Base-by-base conservation (phyloP, 2,329 filamentous ascomycete species). In the Blumeriella jaapii region DNA sequence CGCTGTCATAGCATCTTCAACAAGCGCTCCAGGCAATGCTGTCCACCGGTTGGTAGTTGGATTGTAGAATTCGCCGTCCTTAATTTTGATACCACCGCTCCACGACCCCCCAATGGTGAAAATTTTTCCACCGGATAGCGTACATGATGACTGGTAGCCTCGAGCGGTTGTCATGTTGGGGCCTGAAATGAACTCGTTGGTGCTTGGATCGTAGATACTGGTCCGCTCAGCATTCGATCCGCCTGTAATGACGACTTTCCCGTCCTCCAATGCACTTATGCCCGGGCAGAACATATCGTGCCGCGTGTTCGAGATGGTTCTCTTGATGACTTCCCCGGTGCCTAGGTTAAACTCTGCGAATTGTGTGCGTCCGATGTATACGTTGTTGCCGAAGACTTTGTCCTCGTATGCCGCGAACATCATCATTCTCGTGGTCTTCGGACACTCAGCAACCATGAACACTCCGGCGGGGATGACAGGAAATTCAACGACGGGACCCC, bases 1-100 rank as follows among this genome's bases (percentile, higher is more conserved):
- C 12, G 28, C 29, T 3, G 69, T 76, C 16, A 71, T 54, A 55
- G 72, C 71, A 0, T 63, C 62, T 13, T 57, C 58, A 4, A 66
- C 64, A 7, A 58, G 53, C 10, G 61, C 60, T 15, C 60, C 61
- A 1, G 56, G 46, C 0, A 72, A 50, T 13, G 55, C 44, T 0
- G 56, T 62, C 70, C 70, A 76, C 2, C 51, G 49, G 24, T 67
- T 61, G 5, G 54, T 47, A 2, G 40, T 48, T 0, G 65, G 61
- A 38, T 67, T 55, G 47, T 62, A 73, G 14, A 72, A 51, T 46
- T 77, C 72, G 26, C 33, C 34, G 15, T 17, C 17, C 23, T 38
- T 41, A 2, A 29, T 29, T n/a, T 29, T 29, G 9, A 14, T 10
- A 3, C 14, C 29, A 5, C 39, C 39, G 15, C 22, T 34, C 14